Evolutionary conservation across 306 rosid species (phyloP), one percentile per base, ranked within the genome.

Genomic region (Canavalia ensiformis): DNA sequence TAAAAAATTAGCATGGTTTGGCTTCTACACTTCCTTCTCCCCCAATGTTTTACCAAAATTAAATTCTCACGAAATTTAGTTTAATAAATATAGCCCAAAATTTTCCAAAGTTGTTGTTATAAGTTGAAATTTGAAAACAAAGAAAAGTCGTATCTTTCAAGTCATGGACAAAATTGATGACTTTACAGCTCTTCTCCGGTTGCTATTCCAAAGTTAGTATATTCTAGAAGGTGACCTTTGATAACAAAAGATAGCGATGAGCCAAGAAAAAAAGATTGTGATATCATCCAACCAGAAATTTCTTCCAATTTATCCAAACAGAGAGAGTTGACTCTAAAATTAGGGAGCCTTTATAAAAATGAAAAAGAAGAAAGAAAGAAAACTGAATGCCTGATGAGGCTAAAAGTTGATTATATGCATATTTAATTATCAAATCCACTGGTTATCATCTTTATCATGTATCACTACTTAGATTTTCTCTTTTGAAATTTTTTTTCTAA

Each of bases 181-280:
- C 28, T 81, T 80, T 77, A 64, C 34, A 34, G 65, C 6, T 72
- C 70, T 73, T 59, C 44, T 41, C 75, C 45, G 10, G 7, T 30
- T n/a, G 59, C 46, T 56, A 51, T 57, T 64, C 56, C 57, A 37
- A 18, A 35, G 30, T 76, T 57, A 50, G 69, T 33, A 34, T 12
- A 33, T 72, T 76, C 81, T 64, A 63, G 50, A 79, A 50, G 74
- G 31, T 28, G 57, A 75, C 25, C 71, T 77, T 81, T 76, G 87
- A 70, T 52, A 50, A 57, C n/a, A 80, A 80, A 68, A 57, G 78
- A 65, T 80, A 25, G 65, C 42, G 80, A 75, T 3, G 3, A 3
- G 1, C 47, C 11, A 7, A 57, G 1, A 33, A 50, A 28, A 42
- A 76, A 68, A 31, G 68, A 51, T 83, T 8, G 41, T 41, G 74